Evolutionary conservation across 2,329 filamentous ascomycete species (phyloP), one percentile per base, ranked within the genome.

Genomic region (Xylariaceae sp.): DNA sequence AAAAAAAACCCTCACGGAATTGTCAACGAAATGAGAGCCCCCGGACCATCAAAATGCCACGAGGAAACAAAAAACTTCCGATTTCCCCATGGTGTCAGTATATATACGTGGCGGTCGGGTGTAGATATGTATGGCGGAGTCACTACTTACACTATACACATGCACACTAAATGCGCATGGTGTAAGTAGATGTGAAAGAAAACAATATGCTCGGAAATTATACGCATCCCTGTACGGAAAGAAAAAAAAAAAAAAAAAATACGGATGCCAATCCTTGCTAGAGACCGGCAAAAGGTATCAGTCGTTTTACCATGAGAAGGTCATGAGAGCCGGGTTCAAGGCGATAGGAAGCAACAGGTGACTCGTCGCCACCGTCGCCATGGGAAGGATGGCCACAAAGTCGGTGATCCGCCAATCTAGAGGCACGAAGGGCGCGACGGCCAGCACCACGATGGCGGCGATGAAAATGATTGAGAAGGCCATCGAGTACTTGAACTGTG

Each of bases 281-380:
- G 41, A 32, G 12, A 19, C 29, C 35, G 4, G 35, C 29, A 41
- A 43, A 40, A 34, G 45, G 5, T 31, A n/a, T 27, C 27, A 31
- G 9, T 11, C 27, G 31, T 58, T 19, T 59, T 80, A 89, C 83
- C 85, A 90, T 7, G 85, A 87, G 70, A 90, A 89, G 0, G 84
- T 87, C 86, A 89, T 89, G 63, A 90, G 74, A 26, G 86, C 86
- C n/a, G 87, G 87, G 70, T 91, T 91, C 47, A 91, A 73, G 3
- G 82, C 87, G 55, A 91, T 76, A 1, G 88, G 88, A 58, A 91
- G 70, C 48, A 91, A 72, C 54, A 90, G 77, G 70, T 91, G 87
- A 54, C 81, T 86, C 1, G 74, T 77, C 0, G 83, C 75, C n/a
- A 90, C 82, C 0, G 84, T 86, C 1, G 83, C 80, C 81, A 91